A percentile compares a stretch with the other conserved stretches of the same genome.
phyloP scores from a whole-genome alignment of 441 rosid species.

The Pelargonium myrrhifolium region DNA sequence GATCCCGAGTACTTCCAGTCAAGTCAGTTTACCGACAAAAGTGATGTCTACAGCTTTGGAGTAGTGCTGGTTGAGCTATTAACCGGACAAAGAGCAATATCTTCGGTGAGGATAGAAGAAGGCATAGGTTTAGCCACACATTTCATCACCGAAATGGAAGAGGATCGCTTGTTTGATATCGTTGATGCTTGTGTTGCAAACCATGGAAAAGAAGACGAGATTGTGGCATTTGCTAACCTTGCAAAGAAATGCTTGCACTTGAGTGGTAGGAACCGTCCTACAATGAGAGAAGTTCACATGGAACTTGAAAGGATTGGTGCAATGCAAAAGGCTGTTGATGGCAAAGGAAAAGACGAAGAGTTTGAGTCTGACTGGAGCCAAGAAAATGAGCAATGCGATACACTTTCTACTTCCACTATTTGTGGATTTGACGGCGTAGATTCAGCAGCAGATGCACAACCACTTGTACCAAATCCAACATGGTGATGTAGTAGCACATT shows the following conservation, averaged over 20 bases:
- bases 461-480: too few species aligned
- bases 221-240: not conserved
- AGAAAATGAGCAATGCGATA: too few species aligned
- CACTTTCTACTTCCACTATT: too few species aligned
- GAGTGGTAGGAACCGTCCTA: slow-evolving; percentile 6
- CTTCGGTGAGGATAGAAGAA: not conserved
- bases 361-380: too few species aligned
- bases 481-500: too few species aligned
- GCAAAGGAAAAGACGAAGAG: too few species aligned
- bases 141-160: not conserved
- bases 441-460: too few species aligned
- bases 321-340: too few species aligned
- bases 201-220: not conserved
- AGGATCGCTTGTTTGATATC: not conserved
- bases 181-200: not conserved
- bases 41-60: not conserved
- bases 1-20: slow-evolving; percentile 4
- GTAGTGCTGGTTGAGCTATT: not conserved
- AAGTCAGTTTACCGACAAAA: not conserved
- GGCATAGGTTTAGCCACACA: not conserved
- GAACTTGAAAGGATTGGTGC: slow-evolving; percentile 14
- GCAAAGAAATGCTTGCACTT: slow-evolving; percentile 3
- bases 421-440: too few species aligned
- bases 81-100: not conserved
- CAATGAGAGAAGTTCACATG: slow-evolving; percentile 2